Evolutionary conservation across 225 moss, liverwort and hornwort genomes (phyloP), one percentile per base, ranked within the genome.

Genomic region (Rhytidiadelphus loreus): DNA sequence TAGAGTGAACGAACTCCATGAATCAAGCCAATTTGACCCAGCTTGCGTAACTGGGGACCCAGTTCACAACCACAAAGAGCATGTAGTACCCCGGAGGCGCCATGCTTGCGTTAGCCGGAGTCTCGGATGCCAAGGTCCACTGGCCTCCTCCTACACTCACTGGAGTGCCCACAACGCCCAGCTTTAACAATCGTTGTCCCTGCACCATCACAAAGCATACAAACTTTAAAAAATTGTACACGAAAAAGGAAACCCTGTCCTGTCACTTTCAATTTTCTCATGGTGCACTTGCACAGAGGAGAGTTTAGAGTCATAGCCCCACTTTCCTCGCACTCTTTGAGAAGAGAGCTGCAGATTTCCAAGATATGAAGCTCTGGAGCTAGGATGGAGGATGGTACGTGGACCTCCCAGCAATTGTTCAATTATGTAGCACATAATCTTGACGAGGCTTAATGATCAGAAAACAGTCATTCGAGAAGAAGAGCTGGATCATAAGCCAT

Each of bases 11-110:
- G 50, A 70, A 58, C 37, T 65, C 52, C 43, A 29, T 20, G 35
- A 44, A 12, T 87, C 44, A 65, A 68, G 82, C 87, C 11, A 94
- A 75, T 48, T 89, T 86, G 72, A 94, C 56, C 94, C 94, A 94
- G 70, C 46, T 66, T 57, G 90, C 94, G 59, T 29, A 52, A 72
- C 94, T 91, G 39, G 94, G 94, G 18, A 23, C 89, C 69, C 92
- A 86, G 50, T 91, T 91, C 15, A 88, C 91, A 43, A 90, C 72
- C 17, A 88, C 92, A n/a, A 95, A 93, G 8, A 91, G 65, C 95
- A 93, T 95, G 89, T 93, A 95, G 90, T 95, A 95, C 43, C 87
- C 90, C 9, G 86, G 63, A 23, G 95, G 93, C 29, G 95, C 95
- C 13, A 93, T 70, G n/a, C 65, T 83, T 21, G 77, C 39, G 55